Conservation (phyloP, 2,329 filamentous ascomycete species). For the Seiridium unicorne region DNA sequence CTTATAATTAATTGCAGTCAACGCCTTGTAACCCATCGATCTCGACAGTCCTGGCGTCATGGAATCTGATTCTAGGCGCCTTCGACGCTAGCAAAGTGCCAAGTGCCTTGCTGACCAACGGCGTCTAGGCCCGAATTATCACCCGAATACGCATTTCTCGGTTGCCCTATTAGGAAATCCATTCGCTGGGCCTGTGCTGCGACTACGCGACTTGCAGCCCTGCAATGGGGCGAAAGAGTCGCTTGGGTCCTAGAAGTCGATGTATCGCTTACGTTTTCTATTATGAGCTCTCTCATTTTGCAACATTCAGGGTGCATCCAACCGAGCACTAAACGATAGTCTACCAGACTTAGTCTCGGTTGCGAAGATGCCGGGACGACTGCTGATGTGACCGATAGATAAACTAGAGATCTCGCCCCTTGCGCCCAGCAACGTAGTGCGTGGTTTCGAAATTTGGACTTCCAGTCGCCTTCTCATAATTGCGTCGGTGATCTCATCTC, state of each 20-base stretch:
- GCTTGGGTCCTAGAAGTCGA: too few species aligned
- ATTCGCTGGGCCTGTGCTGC: slow-evolving; percentile 12
- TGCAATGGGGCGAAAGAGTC: too few species aligned
- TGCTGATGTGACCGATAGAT: neutral
- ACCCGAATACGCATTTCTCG: slow-evolving; percentile 4
- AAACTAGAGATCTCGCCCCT: neutral
- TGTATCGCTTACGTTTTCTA: too few species aligned
- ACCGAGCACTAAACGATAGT: too few species aligned
- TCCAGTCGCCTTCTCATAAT: neutral
- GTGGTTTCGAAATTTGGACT: neutral
- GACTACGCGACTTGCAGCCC: neutral
- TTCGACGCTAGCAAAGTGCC: neutral
- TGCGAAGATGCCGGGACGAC: neutral
- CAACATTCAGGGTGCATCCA: too few species aligned
- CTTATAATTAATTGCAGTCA: too few species aligned
- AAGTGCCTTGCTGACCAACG: neutral
- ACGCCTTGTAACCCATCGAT: too few species aligned
- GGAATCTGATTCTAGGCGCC: too few species aligned
- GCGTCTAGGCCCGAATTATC: neutral
- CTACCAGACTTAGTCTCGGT: neutral
- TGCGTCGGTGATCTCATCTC: too few species aligned
- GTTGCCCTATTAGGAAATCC: slow-evolving; percentile 19
- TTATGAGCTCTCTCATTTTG: too few species aligned
- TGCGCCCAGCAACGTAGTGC: neutral
- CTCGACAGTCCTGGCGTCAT: too few species aligned